Evolutionary conservation across 495 filamentous ascomycete genomes (phyloP).

Genomic region (Cudoniella acicularis): DNA sequence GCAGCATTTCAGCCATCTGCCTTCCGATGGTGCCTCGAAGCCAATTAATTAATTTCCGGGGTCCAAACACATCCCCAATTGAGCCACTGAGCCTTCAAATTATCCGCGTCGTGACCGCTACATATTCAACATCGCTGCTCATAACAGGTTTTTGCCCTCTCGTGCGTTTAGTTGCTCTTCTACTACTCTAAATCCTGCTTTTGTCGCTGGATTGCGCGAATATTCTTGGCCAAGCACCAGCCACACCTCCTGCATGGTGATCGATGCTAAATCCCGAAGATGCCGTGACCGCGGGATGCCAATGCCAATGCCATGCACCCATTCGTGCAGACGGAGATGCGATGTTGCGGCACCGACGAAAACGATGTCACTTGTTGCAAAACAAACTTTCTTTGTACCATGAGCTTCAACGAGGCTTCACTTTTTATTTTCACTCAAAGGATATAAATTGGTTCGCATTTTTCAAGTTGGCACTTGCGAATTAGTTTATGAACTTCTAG

Average conservation of each 20-base stretch:
- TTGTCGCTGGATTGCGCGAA: neutral
- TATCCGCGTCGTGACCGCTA: neutral
- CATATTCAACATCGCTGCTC: neutral
- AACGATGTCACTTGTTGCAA: neutral
- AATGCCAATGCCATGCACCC: neutral
- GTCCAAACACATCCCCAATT: neutral
- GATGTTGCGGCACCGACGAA: neutral
- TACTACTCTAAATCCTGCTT: neutral
- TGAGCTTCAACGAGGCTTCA: neutral
- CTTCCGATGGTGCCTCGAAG: neutral
- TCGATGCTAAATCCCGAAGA: neutral
- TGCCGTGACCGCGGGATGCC: neutral
- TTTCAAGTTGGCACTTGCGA: no score
- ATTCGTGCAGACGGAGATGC: neutral
- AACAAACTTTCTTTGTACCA: neutral
- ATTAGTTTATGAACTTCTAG: neutral
- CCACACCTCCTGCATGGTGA: neutral
- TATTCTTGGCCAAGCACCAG: neutral
- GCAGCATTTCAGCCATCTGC: neutral
- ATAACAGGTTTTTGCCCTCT: neutral
- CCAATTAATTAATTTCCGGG: neutral
- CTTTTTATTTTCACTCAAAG: neutral
- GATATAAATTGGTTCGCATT: neutral
- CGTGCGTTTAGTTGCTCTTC: neutral
- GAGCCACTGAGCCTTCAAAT: neutral